phyloP scores from a whole-genome alignment of 2,329 filamentous ascomycete species.

The Triangularia setosa region DNA sequence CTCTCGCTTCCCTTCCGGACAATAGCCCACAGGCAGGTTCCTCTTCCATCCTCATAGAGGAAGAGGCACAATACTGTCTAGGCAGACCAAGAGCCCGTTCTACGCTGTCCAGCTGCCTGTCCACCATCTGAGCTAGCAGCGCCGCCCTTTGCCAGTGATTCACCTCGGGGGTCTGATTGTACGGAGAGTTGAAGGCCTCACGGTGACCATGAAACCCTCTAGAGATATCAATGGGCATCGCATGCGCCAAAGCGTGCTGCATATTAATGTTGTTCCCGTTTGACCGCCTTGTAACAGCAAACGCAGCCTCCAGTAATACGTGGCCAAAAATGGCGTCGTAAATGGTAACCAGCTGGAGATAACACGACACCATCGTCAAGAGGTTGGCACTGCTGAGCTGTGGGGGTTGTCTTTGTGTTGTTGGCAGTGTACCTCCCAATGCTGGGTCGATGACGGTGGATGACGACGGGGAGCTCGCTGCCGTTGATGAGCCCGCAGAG shows the following conservation, averaged over 20 bases:
- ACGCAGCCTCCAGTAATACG: not conserved
- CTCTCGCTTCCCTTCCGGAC: not conserved
- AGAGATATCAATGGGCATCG: not conserved
- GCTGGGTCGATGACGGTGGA: not conserved
- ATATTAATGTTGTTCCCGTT: not conserved
- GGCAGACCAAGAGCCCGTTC: conserved; percentile 7
- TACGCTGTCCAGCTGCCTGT: conserved; percentile 1
- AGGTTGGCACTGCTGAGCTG: conserved; percentile 2
- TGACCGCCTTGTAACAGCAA: not conserved
- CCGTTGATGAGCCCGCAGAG: not conserved
- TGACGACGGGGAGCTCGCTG: conserved; percentile 1
- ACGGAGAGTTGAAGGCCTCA: not conserved
- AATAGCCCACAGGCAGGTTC: not conserved
- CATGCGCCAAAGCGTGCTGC: not conserved
- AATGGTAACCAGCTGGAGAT: conserved; percentile 5
- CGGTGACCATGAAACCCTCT: not conserved
- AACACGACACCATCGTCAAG: conserved; percentile 7
- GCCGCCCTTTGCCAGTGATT: not conserved
- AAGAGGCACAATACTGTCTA: conserved; percentile 1
- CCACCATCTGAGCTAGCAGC: conserved; percentile 6
- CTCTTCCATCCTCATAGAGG: not conserved
- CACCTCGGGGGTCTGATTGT: not conserved
- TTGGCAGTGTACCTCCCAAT: not conserved
- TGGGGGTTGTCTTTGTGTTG: not conserved
- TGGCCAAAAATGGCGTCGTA: conserved; percentile 10